These are phyloP conservation scores for Keithomyces neogunnii DNA, from an alignment of 2,329 filamentous ascomycete species.

Conservation along the genomic window DNA sequence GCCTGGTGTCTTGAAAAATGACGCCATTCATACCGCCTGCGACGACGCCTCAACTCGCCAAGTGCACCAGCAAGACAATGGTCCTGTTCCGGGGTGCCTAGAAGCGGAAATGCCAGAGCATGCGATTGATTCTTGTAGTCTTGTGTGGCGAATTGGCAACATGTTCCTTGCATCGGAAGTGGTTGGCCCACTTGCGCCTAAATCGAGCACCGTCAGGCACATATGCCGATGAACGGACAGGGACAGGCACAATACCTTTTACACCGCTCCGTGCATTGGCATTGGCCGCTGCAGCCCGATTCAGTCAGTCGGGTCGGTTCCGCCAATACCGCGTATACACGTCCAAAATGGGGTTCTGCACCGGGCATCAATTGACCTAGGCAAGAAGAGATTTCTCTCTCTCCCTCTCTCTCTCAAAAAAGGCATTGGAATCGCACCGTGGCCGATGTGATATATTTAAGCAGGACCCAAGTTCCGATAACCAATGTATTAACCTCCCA, in stretches of 20 bases:
- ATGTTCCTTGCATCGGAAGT: too few relatives aligned
- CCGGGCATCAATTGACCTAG: constrained; percentile 18
- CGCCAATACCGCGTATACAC: constrained; percentile 20
- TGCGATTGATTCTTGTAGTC: too few relatives aligned
- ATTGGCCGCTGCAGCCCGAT: not conserved
- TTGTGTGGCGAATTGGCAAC: too few relatives aligned
- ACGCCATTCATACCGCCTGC: too few relatives aligned
- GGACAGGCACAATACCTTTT: too few relatives aligned
- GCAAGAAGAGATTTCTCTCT: not conserved
- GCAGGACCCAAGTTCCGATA: not conserved
- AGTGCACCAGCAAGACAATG: too few relatives aligned
- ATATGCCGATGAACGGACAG: not conserved
- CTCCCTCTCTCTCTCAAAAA: too few relatives aligned
- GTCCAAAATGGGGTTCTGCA: constrained; percentile 12
- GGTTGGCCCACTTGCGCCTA: too few relatives aligned
- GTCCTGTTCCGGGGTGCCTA: too few relatives aligned
- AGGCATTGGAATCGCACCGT: not conserved
- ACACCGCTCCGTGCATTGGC: not conserved
- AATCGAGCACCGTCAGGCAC: constrained; percentile 1
- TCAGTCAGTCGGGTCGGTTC: not conserved
- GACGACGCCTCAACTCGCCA: too few relatives aligned
- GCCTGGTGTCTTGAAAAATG: too few relatives aligned
- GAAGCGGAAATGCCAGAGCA: too few relatives aligned
- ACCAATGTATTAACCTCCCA: not conserved
- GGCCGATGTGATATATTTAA: not conserved